Evolutionary conservation across 352 stramenopile species (phyloP).

Genomic region (Pilasporangium apinafurcum): DNA sequence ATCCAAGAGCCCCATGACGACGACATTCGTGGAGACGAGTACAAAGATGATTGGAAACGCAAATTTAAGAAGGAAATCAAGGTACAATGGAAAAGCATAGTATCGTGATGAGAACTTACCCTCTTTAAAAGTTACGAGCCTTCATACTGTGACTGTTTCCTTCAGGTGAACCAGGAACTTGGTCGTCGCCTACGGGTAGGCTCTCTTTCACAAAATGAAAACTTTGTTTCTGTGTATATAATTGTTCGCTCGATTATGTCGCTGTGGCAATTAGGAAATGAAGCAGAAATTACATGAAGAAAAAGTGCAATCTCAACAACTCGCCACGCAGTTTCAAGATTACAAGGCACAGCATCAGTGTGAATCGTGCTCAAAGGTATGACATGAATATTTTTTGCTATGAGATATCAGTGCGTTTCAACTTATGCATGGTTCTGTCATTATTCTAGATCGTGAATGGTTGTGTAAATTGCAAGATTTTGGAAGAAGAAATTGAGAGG

Average conservation of each 20-base stretch:
- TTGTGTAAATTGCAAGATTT: conserved; percentile 7
- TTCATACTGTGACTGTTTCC: neutral
- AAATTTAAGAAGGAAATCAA: conserved; percentile 66
- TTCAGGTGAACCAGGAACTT: conserved; percentile 73
- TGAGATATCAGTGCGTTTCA: conserved; percentile 4
- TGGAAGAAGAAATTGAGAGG: conserved; percentile 12
- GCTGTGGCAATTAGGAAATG: conserved; percentile 18
- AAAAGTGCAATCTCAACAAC: conserved; percentile 19
- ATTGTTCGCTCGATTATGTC: neutral
- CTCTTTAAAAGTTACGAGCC: neutral
- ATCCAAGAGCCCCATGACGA: conserved; percentile 14
- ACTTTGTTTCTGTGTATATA: neutral
- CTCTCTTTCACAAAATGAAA: neutral
- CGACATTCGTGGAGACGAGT: conserved; percentile 1
- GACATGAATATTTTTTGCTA: too few relatives aligned
- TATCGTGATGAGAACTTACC: neutral
- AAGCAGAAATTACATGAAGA: conserved; percentile 44
- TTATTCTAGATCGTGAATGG: neutral
- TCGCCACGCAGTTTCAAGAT: conserved; percentile 21
- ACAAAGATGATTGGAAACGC: conserved; percentile 46
- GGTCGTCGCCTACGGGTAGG: conserved; percentile 52
- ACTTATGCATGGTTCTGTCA: conserved; percentile 2
- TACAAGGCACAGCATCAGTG: conserved; percentile 13
- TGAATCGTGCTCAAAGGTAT: conserved; percentile 3
- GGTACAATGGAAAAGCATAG: conserved; percentile 10